A percentile compares a stretch with the other conserved stretches of the same genome.
These are phyloP conservation scores for Torulaspora gathmanii DNA, from an alignment of 805 yeast species.

Conservation along the genomic window DNA sequence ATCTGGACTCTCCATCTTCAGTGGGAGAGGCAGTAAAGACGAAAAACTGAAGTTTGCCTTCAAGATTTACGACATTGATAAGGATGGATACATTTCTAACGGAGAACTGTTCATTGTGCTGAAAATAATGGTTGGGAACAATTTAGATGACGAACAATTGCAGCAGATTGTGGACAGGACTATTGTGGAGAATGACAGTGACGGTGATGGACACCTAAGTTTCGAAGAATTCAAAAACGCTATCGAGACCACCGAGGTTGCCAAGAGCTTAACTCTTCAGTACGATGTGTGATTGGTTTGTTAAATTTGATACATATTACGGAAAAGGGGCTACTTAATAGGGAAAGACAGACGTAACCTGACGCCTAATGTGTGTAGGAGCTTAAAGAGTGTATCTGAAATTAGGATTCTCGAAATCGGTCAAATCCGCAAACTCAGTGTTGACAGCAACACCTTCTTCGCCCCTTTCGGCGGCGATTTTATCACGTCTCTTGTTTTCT, in stretches of 20 bases:
- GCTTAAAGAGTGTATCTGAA: slow-evolving; percentile 36
- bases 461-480: slow-evolving; percentile 26
- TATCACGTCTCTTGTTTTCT: slow-evolving; percentile 44
- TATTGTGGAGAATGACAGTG: slow-evolving; percentile 84
- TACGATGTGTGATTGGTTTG: slow-evolving; percentile 24
- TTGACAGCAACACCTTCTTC: slow-evolving; percentile 11
- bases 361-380: neutral
- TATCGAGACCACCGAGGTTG: slow-evolving; percentile 51
- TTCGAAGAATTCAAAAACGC: slow-evolving; percentile 83
- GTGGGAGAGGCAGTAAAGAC: slow-evolving; percentile 71
- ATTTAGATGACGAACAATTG: slow-evolving; percentile 76
- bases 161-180: slow-evolving; percentile 98
- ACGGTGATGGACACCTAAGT: slow-evolving; percentile 79
- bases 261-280: slow-evolving; percentile 54
- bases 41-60: slow-evolving; percentile 88
- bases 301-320: neutral
- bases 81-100: slow-evolving; percentile 90
- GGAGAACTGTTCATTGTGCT: slow-evolving; percentile 90
- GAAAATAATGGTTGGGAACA: slow-evolving; percentile 95
- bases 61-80: slow-evolving; percentile 89
- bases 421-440: slow-evolving; percentile 39
- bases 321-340: neutral
- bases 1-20: slow-evolving; percentile 77
- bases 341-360: neutral
- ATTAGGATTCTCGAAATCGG: slow-evolving; percentile 41